phyloP scores from a whole-genome alignment of 2,329 filamentous ascomycete genomes.

The Cadophora malorum region DNA sequence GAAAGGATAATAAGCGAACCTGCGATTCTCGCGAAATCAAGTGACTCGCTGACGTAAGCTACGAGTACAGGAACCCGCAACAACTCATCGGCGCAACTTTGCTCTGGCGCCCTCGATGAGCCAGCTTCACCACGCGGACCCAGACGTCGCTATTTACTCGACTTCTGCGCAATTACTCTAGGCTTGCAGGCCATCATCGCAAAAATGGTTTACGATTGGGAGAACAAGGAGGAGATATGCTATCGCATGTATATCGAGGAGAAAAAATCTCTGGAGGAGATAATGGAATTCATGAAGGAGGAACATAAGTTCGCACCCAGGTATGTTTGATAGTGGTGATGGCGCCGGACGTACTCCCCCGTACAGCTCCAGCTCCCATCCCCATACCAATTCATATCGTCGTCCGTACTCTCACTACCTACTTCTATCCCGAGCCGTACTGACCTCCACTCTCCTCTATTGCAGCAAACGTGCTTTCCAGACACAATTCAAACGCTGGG shows the following conservation, averaged over 20 bases:
- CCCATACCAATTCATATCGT: constrained; percentile 33
- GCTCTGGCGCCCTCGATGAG: constrained; percentile 36
- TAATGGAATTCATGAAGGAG: constrained; percentile 73
- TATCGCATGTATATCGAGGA: constrained; percentile 80
- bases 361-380: constrained; percentile 39
- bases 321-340: constrained; percentile 51
- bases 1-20: not conserved
- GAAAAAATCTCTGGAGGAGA: constrained; percentile 73
- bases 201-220: constrained; percentile 65
- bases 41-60: not conserved
- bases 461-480: constrained; percentile 77
- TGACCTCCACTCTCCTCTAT: constrained; percentile 27
- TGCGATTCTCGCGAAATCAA: not conserved
- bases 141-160: constrained; percentile 8
- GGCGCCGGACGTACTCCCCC: constrained; percentile 34
- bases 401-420: constrained; percentile 28
- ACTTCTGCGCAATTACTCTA: constrained; percentile 16
- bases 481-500: constrained; percentile 78
- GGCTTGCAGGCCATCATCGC: constrained; percentile 17
- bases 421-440: constrained; percentile 19
- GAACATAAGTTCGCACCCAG: constrained; percentile 73
- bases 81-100: constrained; percentile 23
- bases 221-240: constrained; percentile 68
- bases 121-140: constrained; percentile 28
- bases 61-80: constrained; percentile 27